Conservation (phyloP, 106 monocot genomes). For the Alisma plantagoaquatica region DNA sequence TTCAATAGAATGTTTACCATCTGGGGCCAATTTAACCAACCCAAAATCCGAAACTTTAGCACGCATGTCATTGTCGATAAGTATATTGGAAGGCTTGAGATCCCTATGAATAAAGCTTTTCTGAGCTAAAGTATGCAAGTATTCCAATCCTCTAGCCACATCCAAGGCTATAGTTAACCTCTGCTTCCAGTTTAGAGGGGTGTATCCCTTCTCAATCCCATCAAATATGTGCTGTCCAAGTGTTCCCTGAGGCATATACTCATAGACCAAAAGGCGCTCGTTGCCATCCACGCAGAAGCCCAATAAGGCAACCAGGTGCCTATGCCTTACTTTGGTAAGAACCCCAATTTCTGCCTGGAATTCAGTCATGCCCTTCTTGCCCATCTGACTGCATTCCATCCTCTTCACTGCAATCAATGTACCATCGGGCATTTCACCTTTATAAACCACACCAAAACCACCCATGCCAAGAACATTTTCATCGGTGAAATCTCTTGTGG, state of each 20-base stretch:
- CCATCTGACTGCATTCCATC: constrained; percentile 35
- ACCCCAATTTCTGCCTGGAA: constrained; percentile 82
- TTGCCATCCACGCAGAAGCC: constrained; percentile 64
- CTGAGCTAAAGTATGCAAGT: constrained; percentile 83
- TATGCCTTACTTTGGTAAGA: constrained; percentile 68
- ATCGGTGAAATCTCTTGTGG: constrained; percentile 62
- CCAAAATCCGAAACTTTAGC: constrained; percentile 98
- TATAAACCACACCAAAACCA: constrained; percentile 87
- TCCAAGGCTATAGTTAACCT: constrained; percentile 75
- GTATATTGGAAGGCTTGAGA: constrained; percentile 90
- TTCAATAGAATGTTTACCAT: constrained; percentile 69
- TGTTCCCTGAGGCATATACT: constrained; percentile 84
- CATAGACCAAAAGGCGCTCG: constrained; percentile 84
- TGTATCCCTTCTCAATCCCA: constrained; percentile 17
- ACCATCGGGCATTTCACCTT: constrained; percentile 53
- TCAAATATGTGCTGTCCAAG: constrained; percentile 70
- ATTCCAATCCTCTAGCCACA: constrained; percentile 88
- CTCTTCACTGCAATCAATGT: constrained; percentile 72
- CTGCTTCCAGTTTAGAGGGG: constrained; percentile 77
- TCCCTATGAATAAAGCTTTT: constrained; percentile 94
- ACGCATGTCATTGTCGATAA: constrained; percentile 63
- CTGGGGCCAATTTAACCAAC: constrained; percentile 64
- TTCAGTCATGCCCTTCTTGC: constrained; percentile 70
- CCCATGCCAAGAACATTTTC: constrained; percentile 58
- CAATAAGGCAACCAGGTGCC: constrained; percentile 71